Evolutionary conservation across 306 rosid species (phyloP), one percentile per base, ranked within the genome.

Genomic region (Vigna nakashimae): DNA sequence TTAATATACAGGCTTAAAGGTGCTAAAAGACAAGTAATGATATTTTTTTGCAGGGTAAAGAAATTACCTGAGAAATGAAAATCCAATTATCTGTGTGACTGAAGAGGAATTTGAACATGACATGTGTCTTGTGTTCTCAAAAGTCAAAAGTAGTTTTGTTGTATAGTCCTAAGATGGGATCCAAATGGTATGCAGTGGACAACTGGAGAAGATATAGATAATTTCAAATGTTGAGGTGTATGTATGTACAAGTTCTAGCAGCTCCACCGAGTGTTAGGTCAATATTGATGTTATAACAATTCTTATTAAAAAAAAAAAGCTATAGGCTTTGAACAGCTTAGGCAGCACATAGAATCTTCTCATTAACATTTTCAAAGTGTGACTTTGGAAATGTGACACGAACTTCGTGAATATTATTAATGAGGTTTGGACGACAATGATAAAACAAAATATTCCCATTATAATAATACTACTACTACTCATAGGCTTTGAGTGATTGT

Each of bases 401-500:
- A 81, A 62, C 58, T 73, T 80, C 48, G 30, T 48, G 56, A 28
- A 70, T 34, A 75, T 80, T 43, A 75, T 79, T 36, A 70, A 70
- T 28, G 48, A 77, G 26, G 16, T 81, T 45, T 59, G 83, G 60
- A 73, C 43, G 48, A 80, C 34, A 60, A 76, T 65, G 73, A 48
- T 12, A 70, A 84, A 69, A 34, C 57, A 73, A 75, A 48, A 60
- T 50, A 42, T 17, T 80, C 34, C 16, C 42, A 24, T 34, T 77
- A 73, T 45, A 56, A 65, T 49, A 63, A 57, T 49, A 60, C 45
- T 73, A 81, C 59, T 73, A 81, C 24, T 84, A 28, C 18, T 51
- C 10, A 14, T 53, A 67, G 80, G 66, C 62, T 81, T 77, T 77
- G 80, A 84, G 78, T 80, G 77, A 59, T 84, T 52, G 20, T 73